A percentile compares a stretch with the other conserved stretches of the same genome.
Evolutionary conservation across 257 asterid species (phyloP).

Genomic region (Gynochthodes officinalis): DNA sequence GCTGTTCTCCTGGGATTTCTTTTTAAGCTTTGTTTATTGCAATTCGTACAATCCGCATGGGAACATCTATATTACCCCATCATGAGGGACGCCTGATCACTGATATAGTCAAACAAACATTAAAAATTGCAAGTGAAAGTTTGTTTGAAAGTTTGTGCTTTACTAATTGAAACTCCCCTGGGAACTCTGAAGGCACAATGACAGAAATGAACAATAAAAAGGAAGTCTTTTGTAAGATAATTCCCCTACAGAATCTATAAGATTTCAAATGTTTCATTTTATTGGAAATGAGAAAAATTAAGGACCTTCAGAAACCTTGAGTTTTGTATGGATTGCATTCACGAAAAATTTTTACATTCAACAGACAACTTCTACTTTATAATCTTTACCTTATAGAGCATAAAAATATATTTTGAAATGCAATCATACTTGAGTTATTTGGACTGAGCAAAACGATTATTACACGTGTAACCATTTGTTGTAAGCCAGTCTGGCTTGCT

Average conservation of each 20-base stretch:
- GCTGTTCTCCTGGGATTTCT: slow-evolving; percentile 12
- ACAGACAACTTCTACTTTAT: too few relatives aligned
- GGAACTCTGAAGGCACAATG: not conserved
- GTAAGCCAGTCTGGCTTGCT: slow-evolving; percentile 4
- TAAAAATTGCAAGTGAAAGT: not conserved
- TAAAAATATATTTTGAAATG: too few relatives aligned
- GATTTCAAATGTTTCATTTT: not conserved
- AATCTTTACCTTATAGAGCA: too few relatives aligned
- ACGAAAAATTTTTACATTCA: too few relatives aligned
- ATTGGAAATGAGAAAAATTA: not conserved
- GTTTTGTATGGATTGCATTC: too few relatives aligned
- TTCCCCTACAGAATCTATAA: not conserved
- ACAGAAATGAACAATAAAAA: too few relatives aligned
- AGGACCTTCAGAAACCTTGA: not conserved
- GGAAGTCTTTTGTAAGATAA: not conserved
- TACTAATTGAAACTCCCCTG: not conserved
- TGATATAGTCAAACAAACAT: slow-evolving; percentile 3
- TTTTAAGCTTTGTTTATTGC: not conserved
- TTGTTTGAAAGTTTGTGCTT: not conserved
- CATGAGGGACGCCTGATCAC: slow-evolving; percentile 7
- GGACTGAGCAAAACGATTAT: not conserved
- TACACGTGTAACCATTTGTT: not conserved
- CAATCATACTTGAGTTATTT: too few relatives aligned
- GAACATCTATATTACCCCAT: slow-evolving; percentile 9
- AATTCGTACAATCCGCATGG: slow-evolving; percentile 14